Evolutionary conservation across 805 yeast genomes (phyloP), one percentile per base, ranked within the genome.

Genomic region (Yarrowia phangngaensis): DNA sequence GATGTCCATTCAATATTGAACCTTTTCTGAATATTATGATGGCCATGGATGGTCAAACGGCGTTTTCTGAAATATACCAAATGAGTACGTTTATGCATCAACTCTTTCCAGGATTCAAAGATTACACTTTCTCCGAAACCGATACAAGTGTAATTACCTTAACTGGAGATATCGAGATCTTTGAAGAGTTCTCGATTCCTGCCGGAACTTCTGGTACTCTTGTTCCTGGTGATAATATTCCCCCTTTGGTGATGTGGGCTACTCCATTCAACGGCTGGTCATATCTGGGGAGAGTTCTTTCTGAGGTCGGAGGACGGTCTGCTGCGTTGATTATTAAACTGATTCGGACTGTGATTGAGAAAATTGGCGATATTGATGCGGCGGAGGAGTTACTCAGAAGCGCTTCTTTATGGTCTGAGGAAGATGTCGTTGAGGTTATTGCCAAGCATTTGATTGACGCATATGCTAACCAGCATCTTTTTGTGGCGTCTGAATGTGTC

Each of bases 181-280:
- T 67, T 26, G 82, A 84, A 2, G 62, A 68, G 16, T 54, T 78
- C 30, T 67, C 68, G 12, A 58, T 79, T 16, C 74, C 76, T 2
- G 60, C 67, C 53, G 80, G 80, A 2, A 84, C 95, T 0, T 75
- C 70, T 50, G 97, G 90, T 2, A 81, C 82, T 55, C 64, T 85
- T 3, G 64, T 89, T 22, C 80, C 86, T 0, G 52, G 54, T 11
- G 70, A 76, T 3, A 59, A 67, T 3, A 64, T 67, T 11, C 58
- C 65, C 19, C 60, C 66, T 6, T 56, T 67, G 8, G 83, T 84
- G 3, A 73, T 86, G 16, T 88, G 92, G 66, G 66, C 81, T 20
- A 77, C 82, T 60, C 72, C 73, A 3, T 87, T 80, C 61, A 84
- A 80, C 59, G 97, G 97, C 1, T 88, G 97, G 95, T 75, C 95